Base-by-base conservation (phyloP, 148 eudicot genomes). In the Agrostemma githago region DNA sequence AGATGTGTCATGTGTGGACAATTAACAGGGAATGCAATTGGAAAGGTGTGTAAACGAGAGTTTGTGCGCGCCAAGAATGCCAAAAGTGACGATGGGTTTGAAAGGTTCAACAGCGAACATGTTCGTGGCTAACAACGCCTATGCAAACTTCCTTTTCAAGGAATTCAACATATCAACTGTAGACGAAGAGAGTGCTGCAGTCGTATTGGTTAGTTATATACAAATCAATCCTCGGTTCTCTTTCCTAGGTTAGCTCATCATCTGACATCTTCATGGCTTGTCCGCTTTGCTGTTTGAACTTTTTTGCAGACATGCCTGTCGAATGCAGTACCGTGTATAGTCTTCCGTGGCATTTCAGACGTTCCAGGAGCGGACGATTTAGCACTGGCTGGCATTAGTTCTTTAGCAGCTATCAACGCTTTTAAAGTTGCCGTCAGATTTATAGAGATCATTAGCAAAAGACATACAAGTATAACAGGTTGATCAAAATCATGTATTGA, bases 131-230 rank as follows among this genome's bases (percentile, higher is more conserved):
- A 88, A 88, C 56, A 81, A 77, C 46, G 92, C 89, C 0, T 88
- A 76, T 62, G 80, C 86, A 43, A 70, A 81, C 21, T 88, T 83
- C 74, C 86, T 88, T 39, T 76, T 62, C 61, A 48, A 78, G 14
- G 73, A 84, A 71, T 78, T 84, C 79, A 81, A 80, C 68, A 76
- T 88, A 39, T 88, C 89, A 40, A 86, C 83, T 1, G 85, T 75
- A 8, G 92, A 88, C 39, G 92, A 86, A 76, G 92, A 88, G 81
- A 88, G 89, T 77, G 86, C 85, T 19, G 89, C 92, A 26, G 68
- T 88, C 4, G 78, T 84, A 16, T 71, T 84, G 76, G 83, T 80
- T 4, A 61, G 77, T 80, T 12, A 43, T 14, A 20, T 46, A 9
- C 41, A 7, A 19, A 6, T 65, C 46, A 20, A 51, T 51, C 2